phyloP scores from a whole-genome alignment of 305 asterid genomes.

The Petunia hybrid region DNA sequence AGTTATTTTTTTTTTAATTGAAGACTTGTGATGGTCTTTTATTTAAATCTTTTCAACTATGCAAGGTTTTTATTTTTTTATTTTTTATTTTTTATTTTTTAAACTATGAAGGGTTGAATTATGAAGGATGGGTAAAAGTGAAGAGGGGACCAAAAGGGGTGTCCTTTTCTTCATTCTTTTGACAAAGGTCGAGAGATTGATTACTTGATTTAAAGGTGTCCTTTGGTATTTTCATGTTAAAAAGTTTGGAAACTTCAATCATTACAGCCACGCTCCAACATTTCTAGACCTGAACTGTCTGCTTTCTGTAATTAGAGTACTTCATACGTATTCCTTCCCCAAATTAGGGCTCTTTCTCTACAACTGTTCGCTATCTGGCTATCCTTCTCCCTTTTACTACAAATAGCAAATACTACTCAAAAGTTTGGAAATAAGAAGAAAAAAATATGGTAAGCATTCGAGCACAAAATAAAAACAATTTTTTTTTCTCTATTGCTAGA shows the following conservation, averaged over 20 bases:
- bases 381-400: not conserved
- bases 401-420: not conserved
- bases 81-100: too few species aligned
- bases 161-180: conserved; percentile 44
- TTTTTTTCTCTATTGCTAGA: not conserved
- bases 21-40: too few species aligned
- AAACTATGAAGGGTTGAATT: not conserved
- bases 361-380: conserved; percentile 9
- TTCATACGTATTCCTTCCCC: conserved; percentile 2
- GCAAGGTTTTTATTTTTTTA: too few species aligned
- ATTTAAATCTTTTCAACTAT: too few species aligned
- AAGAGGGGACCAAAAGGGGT: conserved; percentile 30
- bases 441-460: not conserved
- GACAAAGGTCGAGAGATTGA: conserved; percentile 47
- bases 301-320: not conserved
- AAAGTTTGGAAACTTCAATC: conserved; percentile 44
- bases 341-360: not conserved
- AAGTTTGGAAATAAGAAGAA: not conserved
- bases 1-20: too few species aligned
- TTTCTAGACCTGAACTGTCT: conserved; percentile 42
- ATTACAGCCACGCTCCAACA: conserved; percentile 71
- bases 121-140: conserved; percentile 23
- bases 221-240: conserved; percentile 54
- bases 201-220: conserved; percentile 51
- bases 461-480: not conserved